These are phyloP conservation scores for Pinus tabuliformis DNA, from an alignment of 75 land plant species.

Conservation along the genomic window DNA sequence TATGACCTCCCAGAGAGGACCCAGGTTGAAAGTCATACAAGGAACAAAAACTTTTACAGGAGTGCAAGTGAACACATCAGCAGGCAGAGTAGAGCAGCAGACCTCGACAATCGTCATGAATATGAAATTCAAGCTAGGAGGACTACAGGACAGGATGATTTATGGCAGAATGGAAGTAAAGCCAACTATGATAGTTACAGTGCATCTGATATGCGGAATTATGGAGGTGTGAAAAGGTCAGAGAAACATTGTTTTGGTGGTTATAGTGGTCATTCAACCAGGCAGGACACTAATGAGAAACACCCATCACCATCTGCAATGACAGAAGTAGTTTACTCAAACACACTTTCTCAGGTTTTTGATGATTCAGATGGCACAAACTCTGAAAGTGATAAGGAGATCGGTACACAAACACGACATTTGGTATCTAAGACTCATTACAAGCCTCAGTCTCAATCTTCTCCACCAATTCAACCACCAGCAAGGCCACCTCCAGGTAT, in stretches of 20 bases:
- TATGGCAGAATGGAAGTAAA: not conserved
- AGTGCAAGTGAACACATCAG: not conserved
- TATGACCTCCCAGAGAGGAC: not conserved
- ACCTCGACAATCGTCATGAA: not conserved
- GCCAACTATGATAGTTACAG: slow-evolving; percentile 4
- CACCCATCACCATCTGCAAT: slow-evolving; percentile 18
- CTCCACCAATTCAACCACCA: not conserved
- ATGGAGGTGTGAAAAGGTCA: slow-evolving; percentile 1
- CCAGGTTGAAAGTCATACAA: not conserved
- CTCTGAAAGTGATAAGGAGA: slow-evolving; percentile 36
- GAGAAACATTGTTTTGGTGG: slow-evolving; percentile 1
- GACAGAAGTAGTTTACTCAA: slow-evolving; percentile 3
- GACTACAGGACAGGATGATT: not conserved
- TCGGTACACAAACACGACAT: slow-evolving; percentile 1
- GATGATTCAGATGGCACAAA: slow-evolving; percentile 50
- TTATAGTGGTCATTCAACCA: not conserved
- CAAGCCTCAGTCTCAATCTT: not conserved
- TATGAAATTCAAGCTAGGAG: not conserved
- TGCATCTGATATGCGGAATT: not conserved
- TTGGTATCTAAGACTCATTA: not conserved
- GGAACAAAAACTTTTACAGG: not conserved
- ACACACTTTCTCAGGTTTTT: slow-evolving; percentile 31
- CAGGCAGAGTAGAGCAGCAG: not conserved
- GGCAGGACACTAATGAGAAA: slow-evolving; percentile 22
- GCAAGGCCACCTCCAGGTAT: not conserved